Base-by-base conservation (phyloP, 2,329 filamentous ascomycete genomes). In the Cladosporium sp. region DNA sequence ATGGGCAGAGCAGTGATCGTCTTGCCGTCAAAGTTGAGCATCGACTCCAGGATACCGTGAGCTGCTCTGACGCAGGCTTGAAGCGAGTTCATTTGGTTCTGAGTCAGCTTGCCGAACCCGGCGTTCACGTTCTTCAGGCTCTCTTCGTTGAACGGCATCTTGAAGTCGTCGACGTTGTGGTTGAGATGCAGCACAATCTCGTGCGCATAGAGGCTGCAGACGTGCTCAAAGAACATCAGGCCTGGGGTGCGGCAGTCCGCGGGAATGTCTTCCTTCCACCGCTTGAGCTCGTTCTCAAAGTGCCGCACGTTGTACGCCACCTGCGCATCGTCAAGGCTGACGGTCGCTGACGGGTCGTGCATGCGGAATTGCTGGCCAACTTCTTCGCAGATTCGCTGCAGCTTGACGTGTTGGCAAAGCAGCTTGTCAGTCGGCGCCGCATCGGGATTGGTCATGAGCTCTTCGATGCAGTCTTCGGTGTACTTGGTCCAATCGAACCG, bases 401-500 rank as follows among this genome's bases (percentile, higher is more conserved):
- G 71, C 57, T 77, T 80, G 45, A 81, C 74, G 66, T 82, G 80
- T 58, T 82, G 77, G 53, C 77, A 74, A 31, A 84, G 70, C 11
- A 74, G 64, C 53, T 72, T 75, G 61, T 85, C 81, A 0, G 78
- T 78, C 0, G 78, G 74, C n/a, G 78, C 64, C 3, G 79, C 77
- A 43, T 83, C 78, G 0, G 77, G 72, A 3, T 80, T 79, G 1
- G 68, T 77, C 57, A 79, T 75, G 5, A 85, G 69, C 9, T 81
- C 74, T 9, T 80, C 75, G 33, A 84, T 66, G 58, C 78, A 82
- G 60, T 85, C 80, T 43, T 82, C 78, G 74, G 83, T 82, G 63
- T 84, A 84, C 31, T 80, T 75, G 22, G 76, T 78, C 79, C 81
- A 84, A 13, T 79, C 77, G 14, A 83, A 70, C 2, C 84, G 70